Conservation (phyloP, 257 asterid genomes). For the Capsicum rhomboideum region DNA sequence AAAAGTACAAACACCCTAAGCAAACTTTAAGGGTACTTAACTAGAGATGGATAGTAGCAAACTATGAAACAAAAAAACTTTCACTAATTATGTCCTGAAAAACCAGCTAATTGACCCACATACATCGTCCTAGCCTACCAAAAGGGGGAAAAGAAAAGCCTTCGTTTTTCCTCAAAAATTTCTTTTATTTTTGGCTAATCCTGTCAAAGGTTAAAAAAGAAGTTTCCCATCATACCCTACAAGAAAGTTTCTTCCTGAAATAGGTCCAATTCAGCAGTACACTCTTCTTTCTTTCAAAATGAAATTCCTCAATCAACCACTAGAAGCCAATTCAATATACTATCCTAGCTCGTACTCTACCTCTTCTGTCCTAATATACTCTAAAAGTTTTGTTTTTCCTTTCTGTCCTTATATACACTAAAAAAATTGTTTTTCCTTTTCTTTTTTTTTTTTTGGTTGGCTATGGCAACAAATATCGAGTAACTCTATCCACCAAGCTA, state of each 20-base stretch:
- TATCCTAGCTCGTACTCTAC: neutral
- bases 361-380: neutral
- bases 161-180: neutral
- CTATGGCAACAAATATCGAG: too few relatives aligned
- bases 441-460: too few relatives aligned
- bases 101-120: neutral
- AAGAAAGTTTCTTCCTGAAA: neutral
- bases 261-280: neutral
- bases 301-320: neutral
- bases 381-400: neutral
- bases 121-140: neutral
- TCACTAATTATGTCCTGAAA: neutral
- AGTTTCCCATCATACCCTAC: neutral
- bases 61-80: neutral
- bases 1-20: neutral
- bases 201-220: neutral
- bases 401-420: too few relatives aligned
- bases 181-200: neutral
- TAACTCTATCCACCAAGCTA: too few relatives aligned
- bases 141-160: neutral
- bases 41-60: neutral
- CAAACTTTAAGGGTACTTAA: neutral
- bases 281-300: neutral
- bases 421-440: too few relatives aligned
- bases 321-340: neutral